A percentile compares a stretch with the other conserved stretches of the same genome.
Conservation (phyloP, 257 asterid species). For the Coffea canephora region DNA sequence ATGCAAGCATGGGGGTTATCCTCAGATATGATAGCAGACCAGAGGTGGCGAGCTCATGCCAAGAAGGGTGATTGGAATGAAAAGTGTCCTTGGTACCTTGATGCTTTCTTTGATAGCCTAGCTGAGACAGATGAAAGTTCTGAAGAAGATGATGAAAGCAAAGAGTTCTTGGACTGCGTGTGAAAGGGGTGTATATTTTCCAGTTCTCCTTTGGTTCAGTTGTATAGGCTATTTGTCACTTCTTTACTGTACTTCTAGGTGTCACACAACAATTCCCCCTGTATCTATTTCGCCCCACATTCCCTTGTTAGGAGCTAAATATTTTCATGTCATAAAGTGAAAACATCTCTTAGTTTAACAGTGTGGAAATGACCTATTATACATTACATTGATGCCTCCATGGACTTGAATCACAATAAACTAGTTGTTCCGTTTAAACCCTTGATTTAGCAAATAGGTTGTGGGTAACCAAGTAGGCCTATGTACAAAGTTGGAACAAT, state of each 20-base stretch:
- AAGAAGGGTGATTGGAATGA: conserved; percentile 34
- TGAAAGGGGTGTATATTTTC: background rate
- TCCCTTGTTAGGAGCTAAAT: background rate
- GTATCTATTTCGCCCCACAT: background rate
- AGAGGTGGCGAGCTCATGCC: conserved; percentile 39
- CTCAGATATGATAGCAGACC: conserved; percentile 41
- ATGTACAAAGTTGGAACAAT: too few species aligned
- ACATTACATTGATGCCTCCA: too few species aligned
- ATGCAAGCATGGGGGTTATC: conserved; percentile 43
- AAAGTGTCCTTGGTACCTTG: conserved; percentile 34
- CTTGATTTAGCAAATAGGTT: too few species aligned
- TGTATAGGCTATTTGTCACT: conserved; percentile 5
- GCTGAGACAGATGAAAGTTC: conserved; percentile 28
- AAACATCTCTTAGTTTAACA: too few species aligned
- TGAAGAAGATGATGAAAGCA: conserved; percentile 22
- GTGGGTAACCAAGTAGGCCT: too few species aligned
- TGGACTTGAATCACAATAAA: too few species aligned
- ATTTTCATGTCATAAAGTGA: background rate
- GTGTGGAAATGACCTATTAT: too few species aligned
- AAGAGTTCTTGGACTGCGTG: background rate
- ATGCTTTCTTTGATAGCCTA: conserved; percentile 33
- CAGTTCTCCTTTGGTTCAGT: background rate
- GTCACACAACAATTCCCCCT: background rate
- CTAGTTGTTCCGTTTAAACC: too few species aligned
- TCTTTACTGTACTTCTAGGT: conserved; percentile 1